Evolutionary conservation across 352 stramenopile genomes (phyloP).

Genomic region (Hyaloperonospora brassicae): DNA sequence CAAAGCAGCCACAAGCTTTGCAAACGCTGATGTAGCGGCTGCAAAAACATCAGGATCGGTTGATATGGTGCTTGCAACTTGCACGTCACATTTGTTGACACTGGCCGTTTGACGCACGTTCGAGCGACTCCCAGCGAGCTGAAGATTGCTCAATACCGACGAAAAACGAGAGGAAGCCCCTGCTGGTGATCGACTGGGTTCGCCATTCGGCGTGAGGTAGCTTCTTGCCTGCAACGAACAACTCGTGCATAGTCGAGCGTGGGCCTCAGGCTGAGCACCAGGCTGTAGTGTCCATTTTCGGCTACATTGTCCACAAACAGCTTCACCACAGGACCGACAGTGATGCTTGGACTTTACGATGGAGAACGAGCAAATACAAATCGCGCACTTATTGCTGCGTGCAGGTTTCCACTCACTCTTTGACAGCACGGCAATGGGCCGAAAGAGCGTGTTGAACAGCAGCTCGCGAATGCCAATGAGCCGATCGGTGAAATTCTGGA

Average conservation of each 20-base stretch:
- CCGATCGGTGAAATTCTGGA: slow-evolving; percentile 68
- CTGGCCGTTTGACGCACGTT: slow-evolving; percentile 15
- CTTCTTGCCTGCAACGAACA: slow-evolving; percentile 71
- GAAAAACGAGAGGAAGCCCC: slow-evolving; percentile 28
- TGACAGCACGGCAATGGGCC: slow-evolving; percentile 51
- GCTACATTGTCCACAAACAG: slow-evolving; percentile 76
- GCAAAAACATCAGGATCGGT: slow-evolving; percentile 49
- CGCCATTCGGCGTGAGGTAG: slow-evolving; percentile 34
- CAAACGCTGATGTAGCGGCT: slow-evolving; percentile 49
- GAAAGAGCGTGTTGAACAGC: slow-evolving; percentile 80
- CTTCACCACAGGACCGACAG: slow-evolving; percentile 73
- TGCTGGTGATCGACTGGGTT: slow-evolving; percentile 26
- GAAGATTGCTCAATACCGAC: slow-evolving; percentile 19
- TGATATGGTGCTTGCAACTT: slow-evolving; percentile 63
- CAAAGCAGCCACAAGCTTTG: slow-evolving; percentile 45
- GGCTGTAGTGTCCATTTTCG: slow-evolving; percentile 76
- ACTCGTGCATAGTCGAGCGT: slow-evolving; percentile 71
- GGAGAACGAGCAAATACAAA: slow-evolving; percentile 65
- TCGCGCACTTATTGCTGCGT: slow-evolving; percentile 46
- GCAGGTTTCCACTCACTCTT: slow-evolving; percentile 56
- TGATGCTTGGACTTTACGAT: slow-evolving; percentile 71
- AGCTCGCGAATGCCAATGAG: slow-evolving; percentile 76
- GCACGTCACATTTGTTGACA: slow-evolving; percentile 41
- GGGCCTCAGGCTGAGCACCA: slow-evolving; percentile 42
- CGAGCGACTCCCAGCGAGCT: slow-evolving; percentile 19